Base-by-base conservation (phyloP, 768 basidiomycete species). In the Leccinum disarticulatum region DNA sequence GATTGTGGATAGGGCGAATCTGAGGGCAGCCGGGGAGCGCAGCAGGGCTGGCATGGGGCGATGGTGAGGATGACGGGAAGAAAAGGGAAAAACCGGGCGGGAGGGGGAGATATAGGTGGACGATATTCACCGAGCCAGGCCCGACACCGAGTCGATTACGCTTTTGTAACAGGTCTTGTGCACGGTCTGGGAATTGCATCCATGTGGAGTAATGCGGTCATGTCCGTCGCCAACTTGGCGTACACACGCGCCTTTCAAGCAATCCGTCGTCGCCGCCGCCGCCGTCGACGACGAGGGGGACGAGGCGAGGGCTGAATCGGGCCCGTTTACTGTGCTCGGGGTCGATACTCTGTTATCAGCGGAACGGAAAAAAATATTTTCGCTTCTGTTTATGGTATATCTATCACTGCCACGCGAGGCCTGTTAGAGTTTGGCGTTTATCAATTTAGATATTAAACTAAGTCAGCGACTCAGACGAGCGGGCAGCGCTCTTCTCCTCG, bases 71-170 rank as follows among this genome's bases (percentile, higher is more conserved):
- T 54, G 57, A 59, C 38, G 38, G 48, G 63, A 53, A 56, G 62
- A 60, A 51, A 64, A 65, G 67, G 60, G 52, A 60, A 49, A 15
- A 52, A 61, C 54, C 55, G 64, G 64, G 55, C n/a, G 59, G 62
- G 63, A 55, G 27, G 52, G 53, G 53, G 54, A 58, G 62, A 67
- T 72, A 71, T 69, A 66, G 48, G 25, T 53, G 22, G n/a, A 53
- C 50, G 65, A 66, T 71, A 67, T 70, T 75, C 75, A 74, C 76
- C 75, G 76, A 76, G 76, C 75, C 76, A 73, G 68, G 65, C 70
- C 68, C 57, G 64, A 70, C 76, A 73, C 76, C 73, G 73, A 77
- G 70, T 73, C 63, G 63, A 69, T 74, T 74, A 73, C 72, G 68
- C 64, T 71, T n/a, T 67, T 57, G 62, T 63, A 54, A 38, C 33